Base-by-base conservation (phyloP, 306 rosid genomes). In the Carpinus viminea region DNA sequence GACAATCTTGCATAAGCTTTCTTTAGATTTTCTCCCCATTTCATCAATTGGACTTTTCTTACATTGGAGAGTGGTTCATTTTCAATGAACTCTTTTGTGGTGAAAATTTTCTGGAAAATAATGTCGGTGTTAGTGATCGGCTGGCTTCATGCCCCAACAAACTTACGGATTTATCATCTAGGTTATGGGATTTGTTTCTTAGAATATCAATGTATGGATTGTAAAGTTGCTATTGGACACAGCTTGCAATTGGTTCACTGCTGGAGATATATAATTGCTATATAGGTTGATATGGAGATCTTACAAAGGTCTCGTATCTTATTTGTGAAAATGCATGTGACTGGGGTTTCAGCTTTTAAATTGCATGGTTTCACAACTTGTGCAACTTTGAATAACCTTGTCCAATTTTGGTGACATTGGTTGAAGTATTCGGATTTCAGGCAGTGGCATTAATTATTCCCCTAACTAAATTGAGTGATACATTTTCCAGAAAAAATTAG, bases 231-330 rank as follows among this genome's bases (percentile, higher is more conserved):
- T 53, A 7, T 15, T 9, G 17, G 7, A 5, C 41, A 2, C 34
- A 31, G 2, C 61, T 73, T 74, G 79, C 76, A 78, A 74, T 56
- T 56, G 62, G 62, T 56, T 56, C 31, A 20, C 28, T 56, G 31
- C 28, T 56, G n/a, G 31, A 56, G 28, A 56, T n/a, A 56, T n/a
- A 18, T 56, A n/a, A 56, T n/a, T 56, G 62, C 10, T 20, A 20
- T 56, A 8, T 20, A n/a, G 28, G 24, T 20, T 56, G 12, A 56
- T 53, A 53, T 6, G 57, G 21, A n/a, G 62, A 2, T 55, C 28
- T 55, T 18, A 55, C 24, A n/a, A 8, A 54, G 13, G 57, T 7
- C 57, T 17, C 20, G 8, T 16, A n/a, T 56, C 28, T 56, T 56
- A 56, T 24, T 9, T 56, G 28, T 56, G 28, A 56, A 55, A 57